These are phyloP conservation scores for Fagopyrum homotropicum DNA, from an alignment of 148 eudicot genomes.

Conservation along the genomic window DNA sequence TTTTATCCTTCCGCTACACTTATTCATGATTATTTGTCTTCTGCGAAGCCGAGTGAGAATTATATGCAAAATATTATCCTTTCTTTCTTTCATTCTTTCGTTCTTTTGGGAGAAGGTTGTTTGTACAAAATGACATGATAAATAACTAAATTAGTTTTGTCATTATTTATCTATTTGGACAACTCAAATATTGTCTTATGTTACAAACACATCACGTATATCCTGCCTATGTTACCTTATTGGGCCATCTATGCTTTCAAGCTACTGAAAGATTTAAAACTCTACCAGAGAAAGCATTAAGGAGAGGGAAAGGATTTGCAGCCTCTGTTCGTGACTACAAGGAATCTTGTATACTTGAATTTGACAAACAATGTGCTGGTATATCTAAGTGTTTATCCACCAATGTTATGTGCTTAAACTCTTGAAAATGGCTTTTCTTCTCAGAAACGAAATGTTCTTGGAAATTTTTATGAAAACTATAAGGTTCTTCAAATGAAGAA, in stretches of 20 bases:
- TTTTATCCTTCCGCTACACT: background rate
- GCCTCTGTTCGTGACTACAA: constrained; percentile 27
- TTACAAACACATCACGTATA: constrained; percentile 16
- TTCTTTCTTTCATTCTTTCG: background rate
- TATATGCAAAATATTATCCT: background rate
- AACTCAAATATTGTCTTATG: no score
- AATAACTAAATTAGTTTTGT: no score
- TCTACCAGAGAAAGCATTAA: constrained; percentile 22
- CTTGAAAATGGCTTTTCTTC: background rate
- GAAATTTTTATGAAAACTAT: no score
- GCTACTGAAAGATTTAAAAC: constrained; percentile 28
- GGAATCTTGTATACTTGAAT: constrained; percentile 19
- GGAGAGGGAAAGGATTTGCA: constrained; percentile 40
- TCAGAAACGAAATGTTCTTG: no score
- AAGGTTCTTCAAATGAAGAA: no score
- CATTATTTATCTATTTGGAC: no score
- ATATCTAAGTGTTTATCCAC: background rate
- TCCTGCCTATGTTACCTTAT: constrained; percentile 29
- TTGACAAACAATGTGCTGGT: constrained; percentile 2
- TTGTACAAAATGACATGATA: no score
- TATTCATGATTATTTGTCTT: background rate
- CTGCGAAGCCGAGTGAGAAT: background rate
- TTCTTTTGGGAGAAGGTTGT: background rate
- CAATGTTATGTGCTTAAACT: background rate
- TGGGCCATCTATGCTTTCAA: constrained; percentile 32